A percentile compares a stretch with the other conserved stretches of the same genome.
Evolutionary conservation across 1,139 yeast genomes (phyloP).

Genomic region (Saccharomycopsis hybrid): DNA sequence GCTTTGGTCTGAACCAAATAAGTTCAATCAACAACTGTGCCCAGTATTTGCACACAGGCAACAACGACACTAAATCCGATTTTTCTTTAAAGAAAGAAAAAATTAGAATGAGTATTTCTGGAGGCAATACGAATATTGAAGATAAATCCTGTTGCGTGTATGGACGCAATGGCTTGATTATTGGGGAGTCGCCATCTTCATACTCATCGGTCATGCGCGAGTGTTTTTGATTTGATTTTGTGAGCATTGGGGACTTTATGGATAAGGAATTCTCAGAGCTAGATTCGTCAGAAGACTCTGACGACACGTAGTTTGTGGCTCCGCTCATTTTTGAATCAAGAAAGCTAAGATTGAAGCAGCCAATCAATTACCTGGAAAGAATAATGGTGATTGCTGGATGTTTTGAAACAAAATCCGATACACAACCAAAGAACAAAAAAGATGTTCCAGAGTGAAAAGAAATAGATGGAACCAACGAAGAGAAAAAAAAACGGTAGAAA

Average conservation of each 20-base stretch:
- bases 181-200: not conserved
- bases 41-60: constrained; percentile 79
- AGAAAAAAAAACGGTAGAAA: too few species aligned
- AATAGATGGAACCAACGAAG: too few species aligned
- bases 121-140: constrained; percentile 19
- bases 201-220: too few species aligned
- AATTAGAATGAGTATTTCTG: constrained; percentile 19
- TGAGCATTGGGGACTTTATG: constrained; percentile 6
- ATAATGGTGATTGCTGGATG: too few species aligned
- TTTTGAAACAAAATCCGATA: too few species aligned
- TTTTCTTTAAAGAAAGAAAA: constrained; percentile 30
- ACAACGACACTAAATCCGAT: constrained; percentile 57
- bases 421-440: too few species aligned
- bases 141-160: constrained; percentile 12
- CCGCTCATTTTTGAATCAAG: too few species aligned
- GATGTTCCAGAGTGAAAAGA: too few species aligned
- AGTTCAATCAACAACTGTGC: constrained; percentile 73
- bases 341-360: too few species aligned
- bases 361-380: too few species aligned
- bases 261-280: constrained; percentile 10
- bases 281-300: constrained; percentile 11
- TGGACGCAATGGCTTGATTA: constrained; percentile 1
- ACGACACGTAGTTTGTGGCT: constrained; percentile 9
- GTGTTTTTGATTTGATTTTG: not conserved
- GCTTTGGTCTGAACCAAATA: constrained; percentile 86